Evolutionary conservation across 2,329 filamentous ascomycete genomes (phyloP), one percentile per base, ranked within the genome.

Genomic region (Penicillium occitanis): DNA sequence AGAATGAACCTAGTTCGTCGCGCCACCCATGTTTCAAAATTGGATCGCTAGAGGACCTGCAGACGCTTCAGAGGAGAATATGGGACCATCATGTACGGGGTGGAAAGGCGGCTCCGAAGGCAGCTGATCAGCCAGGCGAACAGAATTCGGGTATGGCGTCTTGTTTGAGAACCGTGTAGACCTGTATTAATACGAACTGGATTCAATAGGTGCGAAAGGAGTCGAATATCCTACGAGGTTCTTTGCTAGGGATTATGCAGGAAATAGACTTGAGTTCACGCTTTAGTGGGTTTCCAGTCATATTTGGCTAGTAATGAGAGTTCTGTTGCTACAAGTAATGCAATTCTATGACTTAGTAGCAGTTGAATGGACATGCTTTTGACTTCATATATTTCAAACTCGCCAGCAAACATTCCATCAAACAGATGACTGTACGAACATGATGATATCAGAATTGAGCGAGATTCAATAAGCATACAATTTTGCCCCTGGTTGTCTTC

Each of bases 21-120:
- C 79, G 85, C 1, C 87, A 89, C 70, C 85, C 86, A 2, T 90
- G 87, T 74, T 88, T 90, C 70, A 81, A 79, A 44, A 70, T 89
- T 2, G 79, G 74, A 1, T 82, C 78, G 13, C 74, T 71, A 1
- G 83, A 86, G 33, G 79, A 79, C n/a, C 74, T 89, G 57, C 69
- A 80, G 11, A 70, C 73, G 66, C 71, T 89, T 68, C 81, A 84
- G 70, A 70, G 76, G 66, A 77, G 75, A 58, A 79, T 89, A 17
- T 87, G 81, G 77, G 81, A 81, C 44, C 86, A 88, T 73, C 79
- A 79, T 68, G 71, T 81, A 63, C 73, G 72, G 0, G 84, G 84
- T 0, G 83, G 83, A 0, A 73, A 77, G 2, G 81, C 81, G 0
- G 85, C 85, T 3, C 87, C 87, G 0, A 73, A 74, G 66, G 80